Evolutionary conservation across 2,329 filamentous ascomycete species (phyloP), one percentile per base, ranked within the genome.

Genomic region (Verticillium klebahnii): DNA sequence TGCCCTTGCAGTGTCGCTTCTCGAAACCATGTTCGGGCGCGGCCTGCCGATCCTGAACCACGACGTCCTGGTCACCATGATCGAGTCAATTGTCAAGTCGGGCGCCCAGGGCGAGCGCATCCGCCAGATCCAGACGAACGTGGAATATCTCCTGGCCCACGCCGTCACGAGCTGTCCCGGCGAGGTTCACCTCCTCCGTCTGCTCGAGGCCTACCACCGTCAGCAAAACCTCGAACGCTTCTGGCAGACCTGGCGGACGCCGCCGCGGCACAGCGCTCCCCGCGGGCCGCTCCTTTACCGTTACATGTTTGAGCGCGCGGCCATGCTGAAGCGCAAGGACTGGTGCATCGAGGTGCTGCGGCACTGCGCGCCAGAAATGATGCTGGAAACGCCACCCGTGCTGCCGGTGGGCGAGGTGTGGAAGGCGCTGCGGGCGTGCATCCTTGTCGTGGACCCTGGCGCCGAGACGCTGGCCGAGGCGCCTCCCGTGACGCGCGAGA

Each of bases 331-430:
- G 0, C 74, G 83, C 65, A 73, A 78, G 61, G 67, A 62, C 57
- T 71, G 75, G 64, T 86, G 78, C 70, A 78, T 73, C 60, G 77
- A 78, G 62, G 80, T 76, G 25, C 73, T 85, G 64, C 80, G 79
- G n/a, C 80, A 76, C 64, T 83, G 82, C 69, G 78, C 85, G n/a
- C 78, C 80, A 2, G 85, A 88, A 69, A 88, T 91, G 84, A 64
- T 77, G 19, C 71, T 74, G 56, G 87, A 91, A 69, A 64, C 77
- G 0, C 81, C 82, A 1, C 74, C 76, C 0, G 77, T 91, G 17
- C 59, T 65, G 29, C 73, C 82, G 0, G 64, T 75, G 9, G 79
- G 77, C 1, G 63, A 71, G 1, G 66, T 90, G 5, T 78, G 78
- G 57, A 63, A 73, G 1, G 74, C 81, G 2, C 67, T 89, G n/a